phyloP scores from a whole-genome alignment of 2,329 filamentous ascomycete species.

The Arthroderma sp. region DNA sequence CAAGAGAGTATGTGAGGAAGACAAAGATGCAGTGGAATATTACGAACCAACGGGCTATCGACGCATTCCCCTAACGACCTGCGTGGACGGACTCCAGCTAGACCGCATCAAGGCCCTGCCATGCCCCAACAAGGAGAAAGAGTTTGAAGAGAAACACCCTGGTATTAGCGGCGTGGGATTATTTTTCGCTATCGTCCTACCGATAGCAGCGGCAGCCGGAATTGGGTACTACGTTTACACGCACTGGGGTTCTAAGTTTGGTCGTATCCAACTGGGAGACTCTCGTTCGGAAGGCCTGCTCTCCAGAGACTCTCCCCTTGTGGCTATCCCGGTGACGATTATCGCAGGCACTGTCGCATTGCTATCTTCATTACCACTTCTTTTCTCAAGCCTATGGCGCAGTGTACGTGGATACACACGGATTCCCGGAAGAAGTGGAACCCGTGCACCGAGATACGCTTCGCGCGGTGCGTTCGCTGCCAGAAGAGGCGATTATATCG shows the following conservation, averaged over 20 bases:
- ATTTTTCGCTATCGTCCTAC: constrained; percentile 73
- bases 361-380: constrained; percentile 57
- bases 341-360: constrained; percentile 71
- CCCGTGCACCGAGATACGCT: constrained; percentile 54
- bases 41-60: constrained; percentile 80
- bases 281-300: constrained; percentile 32
- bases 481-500: constrained; percentile 72
- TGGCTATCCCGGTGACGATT: constrained; percentile 67
- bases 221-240: constrained; percentile 75
- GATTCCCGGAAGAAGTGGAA: constrained; percentile 31
- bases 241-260: constrained; percentile 82
- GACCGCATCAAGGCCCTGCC: constrained; percentile 53
- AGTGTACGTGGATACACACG: constrained; percentile 39
- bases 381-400: constrained; percentile 62
- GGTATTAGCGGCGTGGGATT: constrained; percentile 58
- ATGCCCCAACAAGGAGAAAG: constrained; percentile 69
- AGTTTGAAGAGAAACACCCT: constrained; percentile 59
- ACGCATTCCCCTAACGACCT: constrained; percentile 79
- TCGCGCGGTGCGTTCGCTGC: constrained; percentile 81
- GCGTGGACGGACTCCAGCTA: constrained; percentile 58
- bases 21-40: constrained; percentile 63
- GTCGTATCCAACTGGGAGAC: constrained; percentile 81
- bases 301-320: constrained; percentile 60
- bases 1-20: constrained; percentile 41
- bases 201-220: constrained; percentile 55